Evolutionary conservation across 352 stramenopile genomes (phyloP), one percentile per base, ranked within the genome.

Genomic region (Phytopythium kandeliae): DNA sequence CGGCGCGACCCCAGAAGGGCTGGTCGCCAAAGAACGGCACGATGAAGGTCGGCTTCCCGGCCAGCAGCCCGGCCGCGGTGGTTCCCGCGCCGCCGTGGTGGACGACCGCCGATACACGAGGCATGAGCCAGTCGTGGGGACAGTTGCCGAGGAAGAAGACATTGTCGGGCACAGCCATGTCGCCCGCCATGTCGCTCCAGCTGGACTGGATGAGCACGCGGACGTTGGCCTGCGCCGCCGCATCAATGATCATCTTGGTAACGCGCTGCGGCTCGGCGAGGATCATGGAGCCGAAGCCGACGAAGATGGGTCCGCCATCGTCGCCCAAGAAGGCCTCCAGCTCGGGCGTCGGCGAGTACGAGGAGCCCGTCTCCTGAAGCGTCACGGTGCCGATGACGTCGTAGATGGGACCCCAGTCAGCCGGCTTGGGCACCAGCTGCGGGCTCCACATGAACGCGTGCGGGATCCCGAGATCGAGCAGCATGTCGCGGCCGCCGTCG

Each of bases 21-120:
- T 98, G 94, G 59, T 98, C 94, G 22, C 87, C 89, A 60, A 98
- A 98, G 52, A 98, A 98, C 8, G 94, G 94, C 49, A 94, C 92
- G 15, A 98, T 88, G 51, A 97, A 91, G 8, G 90, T 98, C 2
- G 94, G 92, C 44, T 97, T 93, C 0, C 89, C 90, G 40, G 85
- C 86, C 35, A 94, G 50, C 2, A 98, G 63, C 13, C 90, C 94
- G 0, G 89, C 88, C 19, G 91, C 90, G 17, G 90, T 96, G 28
- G 94, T 98, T 17, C 92, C 92, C 48, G 93, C 92, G 31, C 80
- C 80, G 26, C 79, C 73, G 40, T 89, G 78, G 31, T 85, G 74
- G 36, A 97, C 81, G 4, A 97, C 87, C 10, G 86, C 92, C 36
- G 72, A 85, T 28, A 95, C 85, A 8, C 84, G 78, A 15, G 83